These are phyloP conservation scores for Chaetomium strumarium DNA, from an alignment of 2,329 filamentous ascomycete species.

Conservation along the genomic window DNA sequence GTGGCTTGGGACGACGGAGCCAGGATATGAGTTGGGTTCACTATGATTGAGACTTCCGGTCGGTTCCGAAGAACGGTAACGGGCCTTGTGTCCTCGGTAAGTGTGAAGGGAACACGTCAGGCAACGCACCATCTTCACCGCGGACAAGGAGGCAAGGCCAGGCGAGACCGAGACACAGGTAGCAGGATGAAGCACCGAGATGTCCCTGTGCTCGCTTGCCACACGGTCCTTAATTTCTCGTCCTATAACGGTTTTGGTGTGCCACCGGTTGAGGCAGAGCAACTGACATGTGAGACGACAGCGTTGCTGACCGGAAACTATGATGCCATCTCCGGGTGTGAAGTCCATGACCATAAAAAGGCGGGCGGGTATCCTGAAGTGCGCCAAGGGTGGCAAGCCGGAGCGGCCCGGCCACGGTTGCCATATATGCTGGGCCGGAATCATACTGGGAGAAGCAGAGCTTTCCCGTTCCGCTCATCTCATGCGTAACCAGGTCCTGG, in stretches of 20 bases:
- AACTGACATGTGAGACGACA: background rate
- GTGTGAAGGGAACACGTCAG: background rate
- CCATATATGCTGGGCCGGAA: background rate
- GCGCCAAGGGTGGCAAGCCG: background rate
- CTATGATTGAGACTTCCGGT: no score
- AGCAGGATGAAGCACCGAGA: background rate
- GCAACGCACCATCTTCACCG: background rate
- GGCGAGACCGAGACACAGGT: constrained; percentile 8
- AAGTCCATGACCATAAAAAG: background rate
- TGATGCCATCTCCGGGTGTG: background rate
- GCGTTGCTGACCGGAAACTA: background rate
- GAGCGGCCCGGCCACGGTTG: background rate
- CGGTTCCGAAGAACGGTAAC: no score
- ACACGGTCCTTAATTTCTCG: constrained; percentile 6
- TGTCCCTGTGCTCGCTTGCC: constrained; percentile 2
- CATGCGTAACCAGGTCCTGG: background rate
- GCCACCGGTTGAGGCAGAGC: background rate
- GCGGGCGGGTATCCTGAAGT: background rate
- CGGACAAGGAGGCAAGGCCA: background rate
- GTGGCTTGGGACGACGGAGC: no score
- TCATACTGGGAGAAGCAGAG: background rate
- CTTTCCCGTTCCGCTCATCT: background rate
- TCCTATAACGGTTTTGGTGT: background rate
- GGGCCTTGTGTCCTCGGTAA: no score
- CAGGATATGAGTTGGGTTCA: no score